Percentiles rank a stretch among this genome's conserved stretches.
Evolutionary conservation across 2,329 filamentous ascomycete genomes (phyloP).

Genomic region (Pseudopyrenochaeta lycopersici): DNA sequence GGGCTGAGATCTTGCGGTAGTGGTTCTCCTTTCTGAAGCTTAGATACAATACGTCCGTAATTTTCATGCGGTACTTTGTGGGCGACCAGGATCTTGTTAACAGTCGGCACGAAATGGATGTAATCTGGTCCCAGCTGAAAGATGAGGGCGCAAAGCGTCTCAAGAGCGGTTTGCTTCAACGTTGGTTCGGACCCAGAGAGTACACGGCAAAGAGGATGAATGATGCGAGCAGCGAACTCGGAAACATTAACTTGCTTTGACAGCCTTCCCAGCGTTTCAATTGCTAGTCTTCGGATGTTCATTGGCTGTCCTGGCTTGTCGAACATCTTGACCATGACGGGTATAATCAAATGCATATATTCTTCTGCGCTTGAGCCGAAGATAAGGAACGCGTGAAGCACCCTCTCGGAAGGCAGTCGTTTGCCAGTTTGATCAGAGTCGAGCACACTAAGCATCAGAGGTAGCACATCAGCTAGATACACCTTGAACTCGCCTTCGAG

Average conservation of each 20-base stretch:
- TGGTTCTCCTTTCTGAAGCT: constrained; percentile 92
- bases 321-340: constrained; percentile 92
- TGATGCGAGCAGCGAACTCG: constrained; percentile 94
- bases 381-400: constrained; percentile 93
- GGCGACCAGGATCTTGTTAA: constrained; percentile 82
- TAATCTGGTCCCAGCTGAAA: constrained; percentile 97
- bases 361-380: constrained; percentile 96
- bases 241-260: constrained; percentile 97
- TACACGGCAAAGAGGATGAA: constrained; percentile 89
- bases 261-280: constrained; percentile 93
- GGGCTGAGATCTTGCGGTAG: constrained; percentile 94
- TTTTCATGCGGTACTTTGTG: constrained; percentile 89
- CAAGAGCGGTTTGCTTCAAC: constrained; percentile 82
- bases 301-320: constrained; percentile 85
- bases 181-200: constrained; percentile 76
- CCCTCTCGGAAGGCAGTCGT: constrained; percentile 84
- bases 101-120: constrained; percentile 89
- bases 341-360: constrained; percentile 99
- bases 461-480: constrained; percentile 86
- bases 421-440: constrained; percentile 83
- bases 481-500: constrained; percentile 98
- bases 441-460: constrained; percentile 91
- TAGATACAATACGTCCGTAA: constrained; percentile 90
- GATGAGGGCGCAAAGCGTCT: constrained; percentile 93
- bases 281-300: constrained; percentile 84